These are phyloP conservation scores for Mimosa pudica DNA, from an alignment of 306 rosid species.

Conservation along the genomic window DNA sequence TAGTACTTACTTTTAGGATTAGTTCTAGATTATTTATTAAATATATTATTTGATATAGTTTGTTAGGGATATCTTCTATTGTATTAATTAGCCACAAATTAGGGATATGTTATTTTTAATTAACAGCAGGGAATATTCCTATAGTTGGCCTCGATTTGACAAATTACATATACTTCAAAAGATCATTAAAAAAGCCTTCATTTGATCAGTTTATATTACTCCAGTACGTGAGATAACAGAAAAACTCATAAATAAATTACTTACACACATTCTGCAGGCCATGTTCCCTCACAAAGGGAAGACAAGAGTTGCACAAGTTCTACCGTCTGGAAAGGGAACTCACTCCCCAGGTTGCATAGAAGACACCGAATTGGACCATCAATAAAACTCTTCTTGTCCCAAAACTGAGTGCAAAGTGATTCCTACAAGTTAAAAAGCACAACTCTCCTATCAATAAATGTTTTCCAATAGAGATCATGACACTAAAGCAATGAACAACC, in stretches of 20 bases:
- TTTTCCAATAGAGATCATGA: conserved; percentile 31
- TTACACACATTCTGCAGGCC: conserved; percentile 98
- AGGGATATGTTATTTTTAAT: neutral
- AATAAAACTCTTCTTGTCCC: conserved; percentile 89
- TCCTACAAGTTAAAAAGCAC: conserved; percentile 65
- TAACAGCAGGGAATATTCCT: neutral
- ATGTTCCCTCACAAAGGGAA: conserved; percentile 89
- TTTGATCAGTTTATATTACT: conserved; percentile 14
- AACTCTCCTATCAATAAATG: conserved; percentile 30
- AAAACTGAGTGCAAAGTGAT: conserved; percentile 89
- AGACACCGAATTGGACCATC: conserved; percentile 89
- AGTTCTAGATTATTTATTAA: no score
- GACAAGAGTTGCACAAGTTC: conserved; percentile 78
- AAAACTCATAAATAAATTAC: conserved; percentile 41
- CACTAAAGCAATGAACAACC: conserved; percentile 33
- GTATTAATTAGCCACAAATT: no score
- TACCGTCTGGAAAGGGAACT: conserved; percentile 74
- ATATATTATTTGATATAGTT: no score
- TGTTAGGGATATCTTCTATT: no score
- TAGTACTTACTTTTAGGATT: no score
- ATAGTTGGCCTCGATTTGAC: neutral
- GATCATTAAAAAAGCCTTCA: neutral
- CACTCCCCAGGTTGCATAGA: conserved; percentile 81
- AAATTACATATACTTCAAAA: conserved; percentile 4
- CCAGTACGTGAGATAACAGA: conserved; percentile 32